Conservation (phyloP, 352 stramenopile species). For the Sclerospora graminicola region DNA sequence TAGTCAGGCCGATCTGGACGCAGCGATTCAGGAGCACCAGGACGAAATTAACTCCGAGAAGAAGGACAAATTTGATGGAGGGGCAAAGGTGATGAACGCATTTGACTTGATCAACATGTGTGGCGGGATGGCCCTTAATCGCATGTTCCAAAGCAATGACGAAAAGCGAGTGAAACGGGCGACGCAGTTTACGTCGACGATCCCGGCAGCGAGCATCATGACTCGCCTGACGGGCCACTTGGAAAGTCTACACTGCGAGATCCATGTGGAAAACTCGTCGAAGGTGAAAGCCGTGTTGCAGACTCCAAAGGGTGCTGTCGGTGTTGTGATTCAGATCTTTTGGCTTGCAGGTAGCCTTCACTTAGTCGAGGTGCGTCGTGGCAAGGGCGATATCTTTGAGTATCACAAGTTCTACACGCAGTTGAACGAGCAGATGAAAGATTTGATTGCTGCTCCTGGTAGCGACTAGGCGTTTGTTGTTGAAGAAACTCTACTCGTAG, state of each 20-base stretch:
- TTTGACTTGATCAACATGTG: conserved; percentile 91
- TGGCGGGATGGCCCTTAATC: conserved; percentile 85
- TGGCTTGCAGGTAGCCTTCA: conserved; percentile 78
- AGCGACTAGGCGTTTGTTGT: conserved; percentile 11
- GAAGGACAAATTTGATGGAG: conserved; percentile 53
- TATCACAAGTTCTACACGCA: conserved; percentile 88
- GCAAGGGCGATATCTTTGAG: conserved; percentile 87
- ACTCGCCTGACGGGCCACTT: conserved; percentile 62
- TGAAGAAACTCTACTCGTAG: neutral
- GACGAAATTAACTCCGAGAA: conserved; percentile 61
- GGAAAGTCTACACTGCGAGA: conserved; percentile 69
- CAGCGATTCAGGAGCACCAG: conserved; percentile 72
- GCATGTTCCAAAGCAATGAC: conserved; percentile 84
- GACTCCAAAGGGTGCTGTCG: conserved; percentile 82
- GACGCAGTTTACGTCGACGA: conserved; percentile 82
- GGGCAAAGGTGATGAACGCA: conserved; percentile 85
- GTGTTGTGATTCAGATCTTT: conserved; percentile 86
- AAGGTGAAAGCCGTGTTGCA: conserved; percentile 83
- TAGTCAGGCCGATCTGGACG: conserved; percentile 74
- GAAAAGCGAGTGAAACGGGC: conserved; percentile 79
- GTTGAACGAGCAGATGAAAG: conserved; percentile 82
- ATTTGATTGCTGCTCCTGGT: conserved; percentile 46
- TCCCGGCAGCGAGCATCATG: conserved; percentile 71
- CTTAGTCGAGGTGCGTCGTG: conserved; percentile 82
- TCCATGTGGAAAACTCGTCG: conserved; percentile 62